Evolutionary conservation across 139 green algal genomes (phyloP).

Genomic region (Chlorella vulgaris): DNA sequence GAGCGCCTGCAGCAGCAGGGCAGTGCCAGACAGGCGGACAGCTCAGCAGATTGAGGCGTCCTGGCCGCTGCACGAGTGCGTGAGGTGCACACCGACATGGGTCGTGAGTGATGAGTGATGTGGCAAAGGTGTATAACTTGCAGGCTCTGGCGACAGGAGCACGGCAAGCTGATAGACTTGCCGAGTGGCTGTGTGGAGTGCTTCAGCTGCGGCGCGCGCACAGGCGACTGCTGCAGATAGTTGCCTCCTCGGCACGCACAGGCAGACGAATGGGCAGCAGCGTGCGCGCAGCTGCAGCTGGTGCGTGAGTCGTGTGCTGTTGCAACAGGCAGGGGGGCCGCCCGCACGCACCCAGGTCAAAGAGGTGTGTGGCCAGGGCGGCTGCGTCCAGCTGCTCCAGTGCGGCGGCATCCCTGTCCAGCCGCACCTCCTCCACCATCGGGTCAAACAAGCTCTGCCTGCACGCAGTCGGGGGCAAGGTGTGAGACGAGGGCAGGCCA

Average conservation of each 20-base stretch:
- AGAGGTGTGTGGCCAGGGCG: slow-evolving; percentile 60
- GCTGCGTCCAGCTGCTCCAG: slow-evolving; percentile 46
- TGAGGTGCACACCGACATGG: background rate
- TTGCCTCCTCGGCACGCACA: slow-evolving; percentile 30
- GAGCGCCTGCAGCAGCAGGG: slow-evolving; percentile 53
- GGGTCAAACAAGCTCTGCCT: slow-evolving; percentile 70
- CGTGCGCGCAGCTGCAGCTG: background rate
- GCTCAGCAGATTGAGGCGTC: too few species aligned
- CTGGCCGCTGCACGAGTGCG: background rate
- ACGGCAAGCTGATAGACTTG: slow-evolving; percentile 31
- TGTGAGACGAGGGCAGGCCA: background rate
- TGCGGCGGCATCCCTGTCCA: slow-evolving; percentile 4
- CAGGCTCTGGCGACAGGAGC: slow-evolving; percentile 21
- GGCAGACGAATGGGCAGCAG: background rate
- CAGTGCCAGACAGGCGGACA: too few species aligned
- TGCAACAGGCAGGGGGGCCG: background rate
- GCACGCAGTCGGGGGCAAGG: background rate
- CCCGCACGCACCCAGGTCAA: slow-evolving; percentile 59
- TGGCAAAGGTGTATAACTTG: slow-evolving; percentile 44
- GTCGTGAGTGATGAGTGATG: too few species aligned
- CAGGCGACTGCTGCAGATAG: slow-evolving; percentile 36
- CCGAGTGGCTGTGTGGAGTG: slow-evolving; percentile 38
- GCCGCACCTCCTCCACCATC: slow-evolving; percentile 55
- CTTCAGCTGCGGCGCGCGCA: slow-evolving; percentile 34
- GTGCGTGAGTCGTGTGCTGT: background rate